These are phyloP conservation scores for Eremochloa ophiuroides DNA, from an alignment of 176 grass and related monocot species.

Conservation along the genomic window DNA sequence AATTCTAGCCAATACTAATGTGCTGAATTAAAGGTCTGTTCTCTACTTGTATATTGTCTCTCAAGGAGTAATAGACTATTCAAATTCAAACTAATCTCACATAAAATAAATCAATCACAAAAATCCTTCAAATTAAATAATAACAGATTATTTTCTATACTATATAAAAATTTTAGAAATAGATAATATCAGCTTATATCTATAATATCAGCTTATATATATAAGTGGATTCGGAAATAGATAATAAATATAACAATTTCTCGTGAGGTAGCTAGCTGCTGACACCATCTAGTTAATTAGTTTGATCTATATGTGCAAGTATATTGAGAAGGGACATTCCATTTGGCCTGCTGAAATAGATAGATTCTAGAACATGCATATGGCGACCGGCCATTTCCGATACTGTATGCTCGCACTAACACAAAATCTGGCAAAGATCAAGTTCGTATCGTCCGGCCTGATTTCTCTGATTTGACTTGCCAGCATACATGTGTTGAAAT, in stretches of 20 bases:
- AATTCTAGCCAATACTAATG: too few species aligned
- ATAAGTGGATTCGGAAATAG: too few species aligned
- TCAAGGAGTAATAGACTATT: too few species aligned
- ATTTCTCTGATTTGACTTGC: slow-evolving; percentile 1
- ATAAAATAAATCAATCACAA: too few species aligned
- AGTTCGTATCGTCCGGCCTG: background rate
- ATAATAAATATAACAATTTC: background rate
- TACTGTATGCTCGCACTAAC: background rate
- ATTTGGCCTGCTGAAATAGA: slow-evolving; percentile 1
- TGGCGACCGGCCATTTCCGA: background rate
- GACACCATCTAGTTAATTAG: background rate
- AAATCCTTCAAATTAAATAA: too few species aligned
- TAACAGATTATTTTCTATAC: too few species aligned
- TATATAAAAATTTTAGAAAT: too few species aligned
- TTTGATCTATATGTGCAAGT: background rate
- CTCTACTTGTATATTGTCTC: too few species aligned
- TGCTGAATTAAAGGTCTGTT: too few species aligned
- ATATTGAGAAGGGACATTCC: background rate
- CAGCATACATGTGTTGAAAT: slow-evolving; percentile 4
- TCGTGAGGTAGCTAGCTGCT: background rate
- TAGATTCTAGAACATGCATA: background rate
- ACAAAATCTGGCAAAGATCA: background rate
- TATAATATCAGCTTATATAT: too few species aligned
- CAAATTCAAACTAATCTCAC: too few species aligned
- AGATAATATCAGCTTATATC: too few species aligned